Evolutionary conservation across 116 monocot genomes (phyloP), one percentile per base, ranked within the genome.

Genomic region (Phalaenopsis hybrid): DNA sequence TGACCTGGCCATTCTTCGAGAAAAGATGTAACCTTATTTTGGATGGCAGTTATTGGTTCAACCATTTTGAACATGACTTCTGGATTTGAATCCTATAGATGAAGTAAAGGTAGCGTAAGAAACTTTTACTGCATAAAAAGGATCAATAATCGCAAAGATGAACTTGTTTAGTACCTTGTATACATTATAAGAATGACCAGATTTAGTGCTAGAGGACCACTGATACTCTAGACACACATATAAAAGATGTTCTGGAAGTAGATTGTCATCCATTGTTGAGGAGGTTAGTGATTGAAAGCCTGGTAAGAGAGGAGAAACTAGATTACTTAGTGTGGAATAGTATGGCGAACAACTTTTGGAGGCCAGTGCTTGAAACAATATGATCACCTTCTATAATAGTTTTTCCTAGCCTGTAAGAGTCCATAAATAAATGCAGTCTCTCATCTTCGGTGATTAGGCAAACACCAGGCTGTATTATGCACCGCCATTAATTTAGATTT

Each of bases 1-100:
- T 99, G 99, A 2, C 88, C 99, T 1, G 90, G 86, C 93, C 93
- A 99, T 15, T 95, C 93, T 45, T 83, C 76, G 57, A 93, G 84
- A 80, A 89, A 82, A 52, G 33, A 69, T 46, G 44, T 80, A 82
- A 89, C 86, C 78, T 80, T 84, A 0, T 86, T 85, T 82, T 86
- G 79, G 74, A 95, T 31, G 1, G 46, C 55, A 80, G 44, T 76
- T n/a, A 99, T 67, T 79, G 92, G 89, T 69, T 90, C 84, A 15
- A 93, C 91, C 88, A 99, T 95, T 80, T 87, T 84, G 73, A 82
- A 86, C 79, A 93, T 76, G 9, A 74, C 79, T 50, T 83, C 84
- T 63, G 93, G 85, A 88, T 94, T 91, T 85, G 94, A 75, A 78
- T 97, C 93, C 96, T 94, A 87, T 34, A 77, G 1, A 77, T 23